Conservation (phyloP, 192 early-diverging fungal genomes). For the Mortierella antarctica region DNA sequence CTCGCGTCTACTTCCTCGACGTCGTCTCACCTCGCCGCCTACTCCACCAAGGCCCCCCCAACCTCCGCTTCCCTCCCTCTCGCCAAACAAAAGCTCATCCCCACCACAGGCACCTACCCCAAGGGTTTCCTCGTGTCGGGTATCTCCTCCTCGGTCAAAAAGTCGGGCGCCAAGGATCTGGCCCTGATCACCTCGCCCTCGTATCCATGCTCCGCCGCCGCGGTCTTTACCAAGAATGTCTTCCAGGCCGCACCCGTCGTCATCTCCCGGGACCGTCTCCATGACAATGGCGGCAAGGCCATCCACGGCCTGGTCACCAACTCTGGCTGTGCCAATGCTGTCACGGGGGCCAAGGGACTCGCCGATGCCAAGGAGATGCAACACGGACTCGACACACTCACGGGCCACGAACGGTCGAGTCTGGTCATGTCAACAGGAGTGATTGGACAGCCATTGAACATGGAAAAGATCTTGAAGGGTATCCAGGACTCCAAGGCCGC, state of each 20-base stretch:
- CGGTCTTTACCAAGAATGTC: constrained; percentile 93
- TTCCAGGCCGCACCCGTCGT: constrained; percentile 93
- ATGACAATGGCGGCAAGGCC: constrained; percentile 54
- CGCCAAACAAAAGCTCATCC: constrained; percentile 74
- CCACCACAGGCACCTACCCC: constrained; percentile 84
- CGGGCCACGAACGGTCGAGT: constrained; percentile 53
- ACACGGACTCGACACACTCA: constrained; percentile 63
- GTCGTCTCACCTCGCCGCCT: constrained; percentile 14
- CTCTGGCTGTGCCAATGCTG: constrained; percentile 96
- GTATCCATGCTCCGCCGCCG: constrained; percentile 78
- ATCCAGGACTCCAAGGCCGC: constrained; percentile 58
- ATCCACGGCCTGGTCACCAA: constrained; percentile 77
- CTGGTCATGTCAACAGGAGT: constrained; percentile 98
- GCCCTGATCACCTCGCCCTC: constrained; percentile 78
- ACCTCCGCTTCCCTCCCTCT: constrained; percentile 29
- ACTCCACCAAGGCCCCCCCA: constrained; percentile 49
- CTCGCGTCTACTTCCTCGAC: neutral
- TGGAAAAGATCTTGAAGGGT: constrained; percentile 85
- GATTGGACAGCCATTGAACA: constrained; percentile 90
- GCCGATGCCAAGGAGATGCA: constrained; percentile 81
- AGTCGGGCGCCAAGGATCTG: constrained; percentile 82
- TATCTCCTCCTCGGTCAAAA: constrained; percentile 83
- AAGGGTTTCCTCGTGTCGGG: constrained; percentile 85
- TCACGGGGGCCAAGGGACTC: constrained; percentile 88
- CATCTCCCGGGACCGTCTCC: constrained; percentile 73